phyloP scores from a whole-genome alignment of 1,139 yeast genomes.

The Cylindricascospora bacillispora region DNA sequence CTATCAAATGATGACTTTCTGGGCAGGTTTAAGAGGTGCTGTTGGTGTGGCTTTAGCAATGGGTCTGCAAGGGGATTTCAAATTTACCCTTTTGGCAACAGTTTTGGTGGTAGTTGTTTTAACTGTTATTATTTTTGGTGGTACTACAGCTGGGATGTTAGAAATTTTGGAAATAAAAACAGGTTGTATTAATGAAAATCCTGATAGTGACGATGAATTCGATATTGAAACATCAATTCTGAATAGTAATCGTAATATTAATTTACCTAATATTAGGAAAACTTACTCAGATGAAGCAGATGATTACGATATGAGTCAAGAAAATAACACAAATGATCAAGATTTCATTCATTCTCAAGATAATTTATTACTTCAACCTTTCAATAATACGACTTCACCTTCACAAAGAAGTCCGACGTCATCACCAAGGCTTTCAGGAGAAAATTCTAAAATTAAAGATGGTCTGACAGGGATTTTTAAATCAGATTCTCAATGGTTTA shows the following conservation, averaged over 20 bases:
- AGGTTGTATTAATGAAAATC: constrained; percentile 75
- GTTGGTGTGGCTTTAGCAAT: constrained; percentile 98
- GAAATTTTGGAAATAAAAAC: constrained; percentile 87
- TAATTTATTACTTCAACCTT: not conserved
- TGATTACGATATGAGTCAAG: not conserved
- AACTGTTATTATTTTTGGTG: constrained; percentile 93
- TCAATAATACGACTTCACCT: not conserved
- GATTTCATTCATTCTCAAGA: not conserved
- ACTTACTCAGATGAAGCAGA: too few relatives aligned
- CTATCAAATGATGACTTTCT: constrained; percentile 97
- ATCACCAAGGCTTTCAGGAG: constrained; percentile 11
- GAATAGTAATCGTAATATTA: constrained; percentile 1
- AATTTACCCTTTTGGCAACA: constrained; percentile 80
- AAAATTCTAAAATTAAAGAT: constrained; percentile 12
- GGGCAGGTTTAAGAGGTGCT: constrained; percentile 99
- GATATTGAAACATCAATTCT: constrained; percentile 51
- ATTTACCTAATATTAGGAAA: too few relatives aligned
- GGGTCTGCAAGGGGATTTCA: constrained; percentile 92
- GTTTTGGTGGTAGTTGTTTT: constrained; percentile 92
- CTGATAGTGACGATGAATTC: constrained; percentile 86
- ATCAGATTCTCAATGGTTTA: constrained; percentile 83
- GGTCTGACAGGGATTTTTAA: constrained; percentile 32
- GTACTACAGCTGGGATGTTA: constrained; percentile 96
- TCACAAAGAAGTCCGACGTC: too few relatives aligned
- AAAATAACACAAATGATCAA: not conserved